Conservation (phyloP, 345 rosid genomes). For the Sisymbrium irio region DNA sequence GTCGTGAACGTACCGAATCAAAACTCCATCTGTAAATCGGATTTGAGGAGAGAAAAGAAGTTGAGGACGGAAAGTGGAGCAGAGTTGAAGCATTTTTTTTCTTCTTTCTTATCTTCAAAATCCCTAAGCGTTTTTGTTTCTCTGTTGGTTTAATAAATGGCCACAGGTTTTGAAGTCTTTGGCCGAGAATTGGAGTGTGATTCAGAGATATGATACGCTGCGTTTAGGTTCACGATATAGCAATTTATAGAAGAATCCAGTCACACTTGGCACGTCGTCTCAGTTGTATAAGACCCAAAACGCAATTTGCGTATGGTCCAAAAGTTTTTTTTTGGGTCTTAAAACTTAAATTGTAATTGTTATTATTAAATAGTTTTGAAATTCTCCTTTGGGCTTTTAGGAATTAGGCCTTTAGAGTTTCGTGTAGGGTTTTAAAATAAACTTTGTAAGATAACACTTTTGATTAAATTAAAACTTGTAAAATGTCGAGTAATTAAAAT, state of each 20-base stretch:
- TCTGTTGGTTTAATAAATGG: neutral
- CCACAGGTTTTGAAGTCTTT: constrained; percentile 7
- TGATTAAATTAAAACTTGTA: too few species aligned
- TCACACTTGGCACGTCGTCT: neutral
- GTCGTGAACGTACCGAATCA: constrained; percentile 16
- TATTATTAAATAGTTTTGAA: too few species aligned
- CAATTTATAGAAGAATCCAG: neutral
- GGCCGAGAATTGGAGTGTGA: neutral
- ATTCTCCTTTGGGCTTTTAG: too few species aligned
- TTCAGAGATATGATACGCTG: neutral
- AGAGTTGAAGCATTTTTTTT: constrained; percentile 39
- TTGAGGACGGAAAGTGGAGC: constrained; percentile 33
- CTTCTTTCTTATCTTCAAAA: constrained; percentile 30
- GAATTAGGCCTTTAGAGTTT: too few species aligned
- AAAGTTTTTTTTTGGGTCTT: neutral
- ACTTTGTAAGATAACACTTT: too few species aligned
- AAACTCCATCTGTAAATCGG: constrained; percentile 8
- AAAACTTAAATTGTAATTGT: too few species aligned
- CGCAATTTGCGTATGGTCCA: neutral
- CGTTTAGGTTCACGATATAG: neutral
- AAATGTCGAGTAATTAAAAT: too few species aligned
- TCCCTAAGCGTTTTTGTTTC: neutral
- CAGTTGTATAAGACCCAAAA: neutral
- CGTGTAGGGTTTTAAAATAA: too few species aligned
- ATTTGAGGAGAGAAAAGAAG: constrained; percentile 25